Conservation (phyloP, 2,329 filamentous ascomycete genomes). For the Penicillium sp. region DNA sequence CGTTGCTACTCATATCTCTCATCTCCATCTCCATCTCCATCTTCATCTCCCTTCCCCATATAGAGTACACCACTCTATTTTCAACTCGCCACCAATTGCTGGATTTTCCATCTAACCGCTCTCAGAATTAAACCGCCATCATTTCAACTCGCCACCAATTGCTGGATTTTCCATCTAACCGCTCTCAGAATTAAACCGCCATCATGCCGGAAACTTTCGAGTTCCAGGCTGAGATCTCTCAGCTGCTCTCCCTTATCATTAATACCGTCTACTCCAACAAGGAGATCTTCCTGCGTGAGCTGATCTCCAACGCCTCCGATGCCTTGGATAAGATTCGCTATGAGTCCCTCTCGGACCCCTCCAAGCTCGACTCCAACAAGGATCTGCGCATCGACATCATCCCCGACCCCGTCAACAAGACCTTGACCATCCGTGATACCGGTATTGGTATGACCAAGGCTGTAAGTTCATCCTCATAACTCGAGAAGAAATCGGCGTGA, state of each 20-base stretch:
- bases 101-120: conserved; percentile 2
- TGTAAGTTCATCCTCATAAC: conserved; percentile 55
- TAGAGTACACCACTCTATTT: neutral
- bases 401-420: conserved; percentile 95
- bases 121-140: conserved; percentile 38
- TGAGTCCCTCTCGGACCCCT: conserved; percentile 93
- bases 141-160: too few relatives aligned
- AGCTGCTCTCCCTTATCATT: conserved; percentile 99
- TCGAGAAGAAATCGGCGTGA: neutral
- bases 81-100: neutral
- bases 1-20: neutral
- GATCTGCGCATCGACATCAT: conserved; percentile 99
- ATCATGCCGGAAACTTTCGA: conserved; percentile 97
- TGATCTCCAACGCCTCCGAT: conserved; percentile 98
- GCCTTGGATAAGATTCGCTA: conserved; percentile 99
- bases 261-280: conserved; percentile 99
- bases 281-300: conserved; percentile 98
- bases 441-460: conserved; percentile 99
- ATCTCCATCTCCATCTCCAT: conserved; percentile 2
- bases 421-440: conserved; percentile 91
- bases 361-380: conserved; percentile 95
- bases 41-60: conserved; percentile 5
- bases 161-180: conserved; percentile 5
- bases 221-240: conserved; percentile 99
- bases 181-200: conserved; percentile 18